These are phyloP conservation scores for Fusarium denticulatum DNA, from an alignment of 2,329 filamentous ascomycete genomes.

Conservation along the genomic window DNA sequence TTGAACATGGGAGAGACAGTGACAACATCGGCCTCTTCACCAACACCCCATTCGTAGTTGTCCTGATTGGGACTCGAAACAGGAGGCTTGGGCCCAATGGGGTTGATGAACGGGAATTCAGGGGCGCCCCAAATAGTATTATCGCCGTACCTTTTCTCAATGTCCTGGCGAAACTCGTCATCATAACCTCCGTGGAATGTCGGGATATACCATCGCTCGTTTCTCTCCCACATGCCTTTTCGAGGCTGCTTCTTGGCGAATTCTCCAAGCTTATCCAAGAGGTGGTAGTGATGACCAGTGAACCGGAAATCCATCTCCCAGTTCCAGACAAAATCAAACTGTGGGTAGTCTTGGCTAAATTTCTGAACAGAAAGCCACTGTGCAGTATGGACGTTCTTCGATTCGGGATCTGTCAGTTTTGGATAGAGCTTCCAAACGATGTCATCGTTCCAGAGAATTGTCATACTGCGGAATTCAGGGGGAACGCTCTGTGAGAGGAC, in stretches of 20 bases:
- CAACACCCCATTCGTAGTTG: constrained; percentile 79
- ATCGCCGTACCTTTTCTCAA: constrained; percentile 63
- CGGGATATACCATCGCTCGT: constrained; percentile 78
- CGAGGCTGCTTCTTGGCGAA: constrained; percentile 76
- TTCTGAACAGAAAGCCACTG: constrained; percentile 80
- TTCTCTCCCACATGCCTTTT: constrained; percentile 78
- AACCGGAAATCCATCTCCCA: constrained; percentile 87
- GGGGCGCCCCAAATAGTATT: constrained; percentile 74
- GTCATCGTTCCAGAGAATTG: constrained; percentile 77
- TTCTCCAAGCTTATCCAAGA: constrained; percentile 71
- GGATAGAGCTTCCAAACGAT: constrained; percentile 83
- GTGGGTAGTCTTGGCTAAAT: constrained; percentile 78
- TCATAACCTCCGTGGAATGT: constrained; percentile 73
- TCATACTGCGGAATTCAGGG: constrained; percentile 74
- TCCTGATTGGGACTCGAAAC: constrained; percentile 67
- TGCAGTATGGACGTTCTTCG: constrained; percentile 64
- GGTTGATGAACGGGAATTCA: constrained; percentile 67
- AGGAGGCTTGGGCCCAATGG: constrained; percentile 72
- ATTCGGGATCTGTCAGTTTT: constrained; percentile 70
- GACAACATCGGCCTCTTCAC: constrained; percentile 78
- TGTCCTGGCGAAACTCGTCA: constrained; percentile 71
- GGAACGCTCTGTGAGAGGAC: constrained; percentile 73
- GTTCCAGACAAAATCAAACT: constrained; percentile 87
- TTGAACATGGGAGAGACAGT: constrained; percentile 84
- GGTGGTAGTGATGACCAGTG: constrained; percentile 83